Evolutionary conservation across 306 rosid genomes (phyloP).

Genomic region (Cucurbita argyrosperma): DNA sequence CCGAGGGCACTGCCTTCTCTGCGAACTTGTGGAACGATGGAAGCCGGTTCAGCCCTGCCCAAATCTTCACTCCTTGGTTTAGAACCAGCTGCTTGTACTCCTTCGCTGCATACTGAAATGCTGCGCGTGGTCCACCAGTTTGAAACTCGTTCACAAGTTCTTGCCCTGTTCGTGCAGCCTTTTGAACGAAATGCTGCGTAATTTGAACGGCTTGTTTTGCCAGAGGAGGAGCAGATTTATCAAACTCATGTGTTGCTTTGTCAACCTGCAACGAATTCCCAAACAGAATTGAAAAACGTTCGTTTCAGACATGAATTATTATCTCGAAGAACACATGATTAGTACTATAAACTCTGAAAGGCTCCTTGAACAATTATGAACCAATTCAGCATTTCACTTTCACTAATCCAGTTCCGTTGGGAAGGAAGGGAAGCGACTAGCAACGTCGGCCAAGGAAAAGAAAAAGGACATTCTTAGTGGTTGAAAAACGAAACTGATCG

Average conservation of each 20-base stretch:
- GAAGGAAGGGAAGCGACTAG: background rate
- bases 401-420: background rate
- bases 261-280: constrained; percentile 37
- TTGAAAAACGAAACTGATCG: background rate
- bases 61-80: constrained; percentile 29
- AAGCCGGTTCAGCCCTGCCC: constrained; percentile 29
- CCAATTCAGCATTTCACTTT: background rate
- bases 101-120: constrained; percentile 28
- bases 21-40: constrained; percentile 41
- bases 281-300: background rate
- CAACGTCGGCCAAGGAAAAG: background rate
- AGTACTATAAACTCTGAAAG: background rate
- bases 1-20: constrained; percentile 31
- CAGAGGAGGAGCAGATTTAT: constrained; percentile 44
- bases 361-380: background rate
- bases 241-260: constrained; percentile 28
- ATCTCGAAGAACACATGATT: background rate
- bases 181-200: constrained; percentile 20
- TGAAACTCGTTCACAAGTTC: constrained; percentile 27
- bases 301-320: too few species aligned
- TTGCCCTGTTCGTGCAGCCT: constrained; percentile 20
- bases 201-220: constrained; percentile 32
- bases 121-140: constrained; percentile 48
- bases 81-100: constrained; percentile 43
- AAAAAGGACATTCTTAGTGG: background rate